A percentile compares a stretch with the other conserved stretches of the same genome.
phyloP scores from a whole-genome alignment of 495 filamentous ascomycete genomes.

The Xylaria sp. region DNA sequence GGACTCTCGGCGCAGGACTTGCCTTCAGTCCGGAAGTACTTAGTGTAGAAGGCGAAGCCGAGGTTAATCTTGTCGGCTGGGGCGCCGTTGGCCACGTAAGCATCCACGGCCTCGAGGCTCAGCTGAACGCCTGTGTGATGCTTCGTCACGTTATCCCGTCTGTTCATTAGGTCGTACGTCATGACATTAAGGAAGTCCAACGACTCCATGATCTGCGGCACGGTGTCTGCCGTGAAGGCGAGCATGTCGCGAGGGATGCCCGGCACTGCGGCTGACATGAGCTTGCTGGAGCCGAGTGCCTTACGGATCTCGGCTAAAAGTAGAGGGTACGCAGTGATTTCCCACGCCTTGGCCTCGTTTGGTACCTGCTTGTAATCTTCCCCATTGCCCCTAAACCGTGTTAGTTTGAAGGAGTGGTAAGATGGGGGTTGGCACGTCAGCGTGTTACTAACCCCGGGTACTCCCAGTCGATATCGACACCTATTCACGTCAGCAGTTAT shows the following conservation, averaged over 20 bases:
- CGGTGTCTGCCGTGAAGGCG: constrained; percentile 68
- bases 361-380: constrained; percentile 74
- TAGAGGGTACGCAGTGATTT: constrained; percentile 69
- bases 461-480: constrained; percentile 80
- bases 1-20: constrained; percentile 55
- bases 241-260: constrained; percentile 74
- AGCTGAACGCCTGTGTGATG: constrained; percentile 68
- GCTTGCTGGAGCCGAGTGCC: constrained; percentile 63
- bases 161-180: constrained; percentile 82
- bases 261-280: constrained; percentile 75
- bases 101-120: constrained; percentile 62
- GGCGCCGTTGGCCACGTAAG: constrained; percentile 66
- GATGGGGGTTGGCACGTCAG: background rate
- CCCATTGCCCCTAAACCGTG: constrained; percentile 67
- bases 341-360: constrained; percentile 65
- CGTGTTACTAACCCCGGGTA: constrained; percentile 64
- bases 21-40: constrained; percentile 71
- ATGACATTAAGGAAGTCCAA: constrained; percentile 82
- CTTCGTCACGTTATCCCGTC: constrained; percentile 70
- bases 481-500: constrained; percentile 31
- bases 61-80: constrained; percentile 68
- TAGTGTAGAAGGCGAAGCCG: constrained; percentile 77
- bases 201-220: constrained; percentile 67
- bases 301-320: constrained; percentile 66
- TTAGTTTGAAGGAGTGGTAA: constrained; percentile 4